Evolutionary conservation across 164 flowering plant species (phyloP).

Genomic region (Cinnamomum micranthum): DNA sequence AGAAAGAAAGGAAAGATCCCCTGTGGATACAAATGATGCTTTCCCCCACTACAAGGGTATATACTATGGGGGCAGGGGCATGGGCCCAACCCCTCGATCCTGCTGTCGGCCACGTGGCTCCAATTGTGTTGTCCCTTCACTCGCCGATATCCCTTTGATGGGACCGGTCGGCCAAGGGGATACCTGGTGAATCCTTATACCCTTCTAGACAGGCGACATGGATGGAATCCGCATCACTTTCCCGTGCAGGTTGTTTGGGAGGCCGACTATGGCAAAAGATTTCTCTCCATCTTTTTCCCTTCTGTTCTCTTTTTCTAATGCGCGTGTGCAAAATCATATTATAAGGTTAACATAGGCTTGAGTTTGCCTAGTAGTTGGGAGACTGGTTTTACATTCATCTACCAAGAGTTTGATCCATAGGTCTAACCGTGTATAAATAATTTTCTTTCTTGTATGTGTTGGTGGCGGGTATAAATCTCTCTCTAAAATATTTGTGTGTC

Average conservation of each 20-base stretch:
- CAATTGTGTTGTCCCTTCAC: conserved; percentile 9
- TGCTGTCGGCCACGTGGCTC: conserved; percentile 47
- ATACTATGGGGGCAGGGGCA: conserved; percentile 17
- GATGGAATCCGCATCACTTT: conserved; percentile 9
- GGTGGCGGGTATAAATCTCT: no score
- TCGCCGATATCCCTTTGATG: conserved; percentile 17
- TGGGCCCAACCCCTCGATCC: conserved; percentile 15
- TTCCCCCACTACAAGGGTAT: conserved; percentile 51
- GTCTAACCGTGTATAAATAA: accelerated
- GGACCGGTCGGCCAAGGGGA: conserved; percentile 18
- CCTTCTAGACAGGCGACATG: conserved; percentile 6
- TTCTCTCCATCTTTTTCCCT: background rate
- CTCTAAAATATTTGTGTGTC: no score
- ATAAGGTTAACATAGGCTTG: no score
- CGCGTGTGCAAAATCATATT: background rate
- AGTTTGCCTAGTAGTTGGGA: no score
- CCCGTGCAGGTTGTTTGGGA: conserved; percentile 24
- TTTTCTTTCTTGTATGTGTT: no score
- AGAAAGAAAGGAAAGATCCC: conserved; percentile 12
- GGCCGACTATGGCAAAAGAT: conserved; percentile 20
- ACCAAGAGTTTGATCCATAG: no score
- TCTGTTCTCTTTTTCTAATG: background rate
- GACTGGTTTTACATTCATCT: no score
- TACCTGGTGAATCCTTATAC: background rate
- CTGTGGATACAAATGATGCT: conserved; percentile 35